phyloP scores from a whole-genome alignment of 148 eudicot genomes.

The Gaultheria prostrata region DNA sequence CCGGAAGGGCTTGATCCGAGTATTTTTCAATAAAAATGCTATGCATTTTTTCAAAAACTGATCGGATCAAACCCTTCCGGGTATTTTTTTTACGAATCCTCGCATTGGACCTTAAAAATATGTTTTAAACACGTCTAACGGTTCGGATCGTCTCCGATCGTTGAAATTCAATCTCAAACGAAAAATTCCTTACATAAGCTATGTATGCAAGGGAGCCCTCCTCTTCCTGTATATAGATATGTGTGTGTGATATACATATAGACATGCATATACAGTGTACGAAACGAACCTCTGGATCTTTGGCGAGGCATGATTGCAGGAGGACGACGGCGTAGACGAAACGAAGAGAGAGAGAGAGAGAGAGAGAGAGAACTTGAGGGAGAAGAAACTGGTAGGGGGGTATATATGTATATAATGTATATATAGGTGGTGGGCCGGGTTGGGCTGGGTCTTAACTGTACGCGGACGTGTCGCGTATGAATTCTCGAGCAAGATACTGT shows the following conservation, averaged over 20 bases:
- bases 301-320: conserved; percentile 2
- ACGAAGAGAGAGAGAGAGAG: not conserved
- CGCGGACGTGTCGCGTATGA: not conserved
- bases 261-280: not conserved
- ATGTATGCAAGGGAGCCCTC: too few species aligned
- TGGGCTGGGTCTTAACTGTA: not conserved
- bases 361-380: not conserved
- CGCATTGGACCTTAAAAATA: too few species aligned
- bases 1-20: too few species aligned
- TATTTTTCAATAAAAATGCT: too few species aligned
- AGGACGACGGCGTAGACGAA: not conserved
- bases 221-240: too few species aligned
- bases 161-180: too few species aligned
- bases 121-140: too few species aligned
- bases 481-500: not conserved
- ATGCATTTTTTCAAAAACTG: too few species aligned
- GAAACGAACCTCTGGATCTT: conserved; percentile 7
- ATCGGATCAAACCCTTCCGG: too few species aligned
- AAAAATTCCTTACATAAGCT: too few species aligned
- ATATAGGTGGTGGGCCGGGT: not conserved
- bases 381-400: not conserved
- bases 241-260: not conserved
- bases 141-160: too few species aligned
- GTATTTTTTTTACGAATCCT: too few species aligned
- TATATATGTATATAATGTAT: not conserved